Percentiles rank a stretch among this genome's conserved stretches.
phyloP scores from a whole-genome alignment of 495 filamentous ascomycete genomes.

The Podospora anserina region DNA sequence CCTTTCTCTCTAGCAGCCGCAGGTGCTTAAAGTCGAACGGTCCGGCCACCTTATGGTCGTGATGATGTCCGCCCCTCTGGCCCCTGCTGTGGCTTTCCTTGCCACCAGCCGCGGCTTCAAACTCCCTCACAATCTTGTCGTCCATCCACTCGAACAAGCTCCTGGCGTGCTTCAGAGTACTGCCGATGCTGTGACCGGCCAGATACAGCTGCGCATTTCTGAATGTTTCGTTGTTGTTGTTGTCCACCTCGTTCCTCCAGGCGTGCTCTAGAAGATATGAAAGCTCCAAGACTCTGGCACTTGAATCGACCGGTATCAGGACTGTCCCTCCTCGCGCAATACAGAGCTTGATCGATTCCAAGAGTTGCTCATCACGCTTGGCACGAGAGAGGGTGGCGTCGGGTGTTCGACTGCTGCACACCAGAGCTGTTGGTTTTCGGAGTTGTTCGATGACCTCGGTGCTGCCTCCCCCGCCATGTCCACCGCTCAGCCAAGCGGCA shows the following conservation, averaged over 20 bases:
- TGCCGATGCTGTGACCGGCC: conserved; percentile 72
- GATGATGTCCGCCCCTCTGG: conserved; percentile 40
- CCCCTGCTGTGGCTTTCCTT: conserved; percentile 35
- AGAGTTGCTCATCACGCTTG: conserved; percentile 78
- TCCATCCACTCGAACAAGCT: conserved; percentile 99
- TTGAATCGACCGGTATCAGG: conserved; percentile 91
- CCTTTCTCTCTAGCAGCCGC: conserved; percentile 71
- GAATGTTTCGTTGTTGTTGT: conserved; percentile 58
- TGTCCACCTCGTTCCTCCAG: conserved; percentile 63
- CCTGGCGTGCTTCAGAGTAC: conserved; percentile 80
- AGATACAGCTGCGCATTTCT: conserved; percentile 72
- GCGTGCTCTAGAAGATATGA: conserved; percentile 89
- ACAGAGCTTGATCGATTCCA: conserved; percentile 75
- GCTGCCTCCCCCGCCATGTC: conserved; percentile 63
- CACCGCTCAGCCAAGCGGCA: conserved; percentile 85
- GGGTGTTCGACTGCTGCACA: conserved; percentile 83
- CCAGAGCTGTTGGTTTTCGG: conserved; percentile 84
- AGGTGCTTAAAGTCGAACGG: conserved; percentile 91
- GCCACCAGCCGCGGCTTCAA: conserved; percentile 68
- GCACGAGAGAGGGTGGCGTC: conserved; percentile 64
- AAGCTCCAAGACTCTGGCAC: conserved; percentile 87
- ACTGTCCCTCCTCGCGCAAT: conserved; percentile 85
- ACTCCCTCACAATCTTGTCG: conserved; percentile 83
- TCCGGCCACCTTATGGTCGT: conserved; percentile 49
- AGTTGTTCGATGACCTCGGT: conserved; percentile 90